phyloP scores from a whole-genome alignment of 2,329 filamentous ascomycete genomes.

The Dendrostoma leiphaemia region DNA sequence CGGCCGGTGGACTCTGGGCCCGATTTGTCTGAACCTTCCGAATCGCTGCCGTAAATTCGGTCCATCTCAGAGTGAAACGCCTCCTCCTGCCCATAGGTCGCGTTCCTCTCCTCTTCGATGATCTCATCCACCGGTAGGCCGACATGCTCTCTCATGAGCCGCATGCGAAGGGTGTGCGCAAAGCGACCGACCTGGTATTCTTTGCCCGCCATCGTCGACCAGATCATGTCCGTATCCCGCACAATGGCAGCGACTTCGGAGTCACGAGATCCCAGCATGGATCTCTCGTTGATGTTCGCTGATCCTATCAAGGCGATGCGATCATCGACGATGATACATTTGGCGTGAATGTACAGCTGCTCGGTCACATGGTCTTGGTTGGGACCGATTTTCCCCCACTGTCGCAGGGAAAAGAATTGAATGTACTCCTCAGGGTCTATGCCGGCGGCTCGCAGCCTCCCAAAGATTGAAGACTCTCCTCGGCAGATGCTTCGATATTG shows the following conservation, averaged over 20 bases:
- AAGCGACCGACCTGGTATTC: constrained; percentile 91
- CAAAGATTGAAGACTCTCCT: constrained; percentile 89
- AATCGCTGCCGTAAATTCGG: constrained; percentile 56
- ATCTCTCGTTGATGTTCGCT: constrained; percentile 97
- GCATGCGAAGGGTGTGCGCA: constrained; percentile 86
- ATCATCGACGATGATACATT: constrained; percentile 94
- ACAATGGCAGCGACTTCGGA: constrained; percentile 90
- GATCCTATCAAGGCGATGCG: constrained; percentile 91
- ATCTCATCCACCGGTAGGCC: constrained; percentile 94
- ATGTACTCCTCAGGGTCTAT: constrained; percentile 96
- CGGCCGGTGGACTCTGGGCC: constrained; percentile 8
- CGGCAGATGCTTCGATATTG: constrained; percentile 96
- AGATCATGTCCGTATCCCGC: constrained; percentile 88
- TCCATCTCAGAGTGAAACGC: constrained; percentile 60
- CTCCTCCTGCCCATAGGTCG: constrained; percentile 58
- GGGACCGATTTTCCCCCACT: constrained; percentile 88
- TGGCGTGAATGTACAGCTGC: constrained; percentile 97
- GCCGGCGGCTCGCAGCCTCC: constrained; percentile 70
- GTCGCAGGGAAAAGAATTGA: constrained; percentile 85
- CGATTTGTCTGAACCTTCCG: constrained; percentile 20
- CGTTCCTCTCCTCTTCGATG: constrained; percentile 72
- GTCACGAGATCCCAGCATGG: constrained; percentile 87
- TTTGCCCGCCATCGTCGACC: constrained; percentile 85
- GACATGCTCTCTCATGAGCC: constrained; percentile 93
- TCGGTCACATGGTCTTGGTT: constrained; percentile 85